phyloP scores from a whole-genome alignment of 1,284 basidiomycete species.

The Entoloma clypeatum region DNA sequence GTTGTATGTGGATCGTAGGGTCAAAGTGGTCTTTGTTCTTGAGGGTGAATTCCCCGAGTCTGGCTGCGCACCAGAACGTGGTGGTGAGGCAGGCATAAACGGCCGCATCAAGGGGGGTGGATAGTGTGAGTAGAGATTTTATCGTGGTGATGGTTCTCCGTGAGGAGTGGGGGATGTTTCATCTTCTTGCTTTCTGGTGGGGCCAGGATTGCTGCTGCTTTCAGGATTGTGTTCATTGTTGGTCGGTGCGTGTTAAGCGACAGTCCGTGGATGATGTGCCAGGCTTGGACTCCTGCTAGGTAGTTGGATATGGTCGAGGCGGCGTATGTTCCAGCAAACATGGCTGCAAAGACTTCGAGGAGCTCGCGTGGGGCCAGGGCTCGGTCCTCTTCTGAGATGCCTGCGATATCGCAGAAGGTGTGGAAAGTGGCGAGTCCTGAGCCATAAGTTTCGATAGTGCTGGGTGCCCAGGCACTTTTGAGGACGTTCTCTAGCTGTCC shows the following conservation, averaged over 20 bases:
- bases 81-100: constrained; percentile 31
- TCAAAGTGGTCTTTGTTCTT: constrained; percentile 22
- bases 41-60: constrained; percentile 35
- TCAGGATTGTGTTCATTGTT: constrained; percentile 23
- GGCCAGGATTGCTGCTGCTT: constrained; percentile 18
- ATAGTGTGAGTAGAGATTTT: constrained; percentile 17
- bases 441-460: constrained; percentile 15
- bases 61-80: constrained; percentile 28
- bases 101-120: constrained; percentile 28
- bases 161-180: constrained; percentile 24
- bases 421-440: constrained; percentile 17
- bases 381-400: constrained; percentile 8
- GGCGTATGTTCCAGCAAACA: constrained; percentile 6
- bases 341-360: constrained; percentile 8
- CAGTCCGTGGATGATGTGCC: constrained; percentile 35
- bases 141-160: constrained; percentile 19
- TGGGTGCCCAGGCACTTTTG: constrained; percentile 13
- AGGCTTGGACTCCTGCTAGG: constrained; percentile 25
- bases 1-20: constrained; percentile 20
- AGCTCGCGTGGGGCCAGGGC: constrained; percentile 5
- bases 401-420: constrained; percentile 19
- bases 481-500: constrained; percentile 8
- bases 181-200: constrained; percentile 20
- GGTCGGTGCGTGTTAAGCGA: constrained; percentile 23
- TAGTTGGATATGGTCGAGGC: constrained; percentile 26